Evolutionary conservation across 2,329 filamentous ascomycete species (phyloP), one percentile per base, ranked within the genome.

Genomic region (Dactylonectria estremocensis): DNA sequence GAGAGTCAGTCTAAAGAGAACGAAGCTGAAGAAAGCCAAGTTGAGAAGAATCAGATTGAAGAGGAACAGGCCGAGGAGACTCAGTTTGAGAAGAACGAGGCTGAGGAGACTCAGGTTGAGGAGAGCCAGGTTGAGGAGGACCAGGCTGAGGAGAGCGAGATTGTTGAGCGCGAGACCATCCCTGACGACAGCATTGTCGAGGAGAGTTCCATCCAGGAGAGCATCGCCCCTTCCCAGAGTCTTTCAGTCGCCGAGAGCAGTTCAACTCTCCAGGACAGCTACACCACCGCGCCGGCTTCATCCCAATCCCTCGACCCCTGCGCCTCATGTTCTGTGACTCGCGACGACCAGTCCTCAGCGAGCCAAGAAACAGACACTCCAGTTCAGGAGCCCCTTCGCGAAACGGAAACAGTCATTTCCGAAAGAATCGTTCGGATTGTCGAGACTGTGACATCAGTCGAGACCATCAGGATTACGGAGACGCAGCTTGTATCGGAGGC

Each of bases 401-500:
- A 80, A 61, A 69, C 37, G 5, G 69, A 74, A 59, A 68, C 68
- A 0, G 64, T 72, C 5, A 62, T 72, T 24, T 72, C 72, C 20
- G 70, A 78, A 53, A 67, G 70, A 28, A 70, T 77, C 0, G 75
- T 82, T 11, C 76, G 75, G 2, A 70, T 83, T 6, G 73, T 82
- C 10, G 78, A 82, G 68, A 84, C 80, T 7, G 75, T 79, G 2
- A 82, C 78, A 1, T 72, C 78, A 58, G 76, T 79, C 24, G 76
- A 80, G 68, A 80, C 77, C 13, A 60, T 76, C 28, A 76, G 72
- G 33, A 70, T 78, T 5, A 77, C 76, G 8, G 74, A 74, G 43
- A 77, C 76, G 10, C 78, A 82, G 66, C 82, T 76, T 1, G 56
- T 72, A 7, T 69, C 61, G 3, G 50, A 71, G 13, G 69, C 67